Base-by-base conservation (phyloP, 768 basidiomycete genomes). In the Boletus tylopilopsis region DNA sequence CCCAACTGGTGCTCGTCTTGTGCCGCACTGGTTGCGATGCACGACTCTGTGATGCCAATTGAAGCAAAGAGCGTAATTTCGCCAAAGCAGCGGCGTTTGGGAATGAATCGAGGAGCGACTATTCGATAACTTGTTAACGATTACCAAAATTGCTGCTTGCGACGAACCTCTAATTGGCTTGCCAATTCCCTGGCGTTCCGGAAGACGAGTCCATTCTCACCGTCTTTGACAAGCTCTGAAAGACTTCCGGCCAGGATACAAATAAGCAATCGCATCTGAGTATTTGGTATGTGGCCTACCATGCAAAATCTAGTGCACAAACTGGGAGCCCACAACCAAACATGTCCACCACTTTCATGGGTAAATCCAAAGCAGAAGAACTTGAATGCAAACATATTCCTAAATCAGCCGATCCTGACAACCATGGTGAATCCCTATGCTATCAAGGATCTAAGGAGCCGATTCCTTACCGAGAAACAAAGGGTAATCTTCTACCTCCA, bases 271-370 rank as follows among this genome's bases (percentile, higher is more conserved):
- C 33, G 47, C 21, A 42, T 43, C 13, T n/a, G n/a, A 7, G 9
- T 19, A 46, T 36, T 45, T 34, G n/a, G 19, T 42, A 24, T 15
- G 50, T 25, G 25, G 58, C 80, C n/a, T 53, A 94, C 94, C 91
- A 95, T 35, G 76, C 71, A 62, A 95, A 99, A 42, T 84, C 76
- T 4, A 93, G 76, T 0, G 96, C 94, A 53, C 94, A 88, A 8
- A 97, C 96, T 0, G 95, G 95, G 48, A 98, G 73, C 5, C 87
- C 87, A 58, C 94, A 97, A 5, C 96, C 96, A 71, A 98, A 97
- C 95, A 98, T 97, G 67, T 99, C 96, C 7, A 99, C 93, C 5
- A 99, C 84, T 68, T 99, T 99, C 96, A 99, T 99, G 3, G 96
- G 96, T 47, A 99, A 73, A 68, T 99, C 96, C 49, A 94, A 71